Conservation (phyloP, 2,329 filamentous ascomycete species). For the Akanthomyces muscarius region DNA sequence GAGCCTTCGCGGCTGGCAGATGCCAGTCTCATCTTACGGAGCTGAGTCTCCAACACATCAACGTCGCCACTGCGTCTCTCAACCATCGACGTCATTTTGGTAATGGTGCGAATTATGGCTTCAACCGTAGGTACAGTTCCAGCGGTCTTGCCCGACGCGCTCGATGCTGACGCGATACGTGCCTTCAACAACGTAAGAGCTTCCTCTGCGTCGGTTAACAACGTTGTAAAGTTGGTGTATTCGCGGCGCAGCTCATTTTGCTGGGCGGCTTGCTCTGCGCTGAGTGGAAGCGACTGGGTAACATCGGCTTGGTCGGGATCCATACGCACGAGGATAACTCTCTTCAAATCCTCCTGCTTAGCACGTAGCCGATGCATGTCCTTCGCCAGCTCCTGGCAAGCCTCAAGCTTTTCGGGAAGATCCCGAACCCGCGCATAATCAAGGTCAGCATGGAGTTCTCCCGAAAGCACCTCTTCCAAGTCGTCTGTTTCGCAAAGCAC, state of each 20-base stretch:
- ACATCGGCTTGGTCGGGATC: slow-evolving; percentile 65
- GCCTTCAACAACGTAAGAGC: slow-evolving; percentile 74
- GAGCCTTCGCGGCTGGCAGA: slow-evolving; percentile 42
- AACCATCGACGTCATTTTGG: slow-evolving; percentile 87
- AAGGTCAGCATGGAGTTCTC: slow-evolving; percentile 60
- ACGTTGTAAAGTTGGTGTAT: slow-evolving; percentile 69
- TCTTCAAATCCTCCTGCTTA: slow-evolving; percentile 74
- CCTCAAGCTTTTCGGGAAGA: slow-evolving; percentile 63
- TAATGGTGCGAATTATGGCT: slow-evolving; percentile 84
- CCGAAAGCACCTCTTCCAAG: slow-evolving; percentile 60
- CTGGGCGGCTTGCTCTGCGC: slow-evolving; percentile 75
- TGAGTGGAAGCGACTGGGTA: slow-evolving; percentile 68
- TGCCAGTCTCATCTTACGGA: slow-evolving; percentile 65
- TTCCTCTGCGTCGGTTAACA: slow-evolving; percentile 76
- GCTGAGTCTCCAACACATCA: slow-evolving; percentile 81
- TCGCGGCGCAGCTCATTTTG: slow-evolving; percentile 77
- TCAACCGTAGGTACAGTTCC: slow-evolving; percentile 76
- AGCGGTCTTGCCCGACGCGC: slow-evolving; percentile 42
- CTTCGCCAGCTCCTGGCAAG: slow-evolving; percentile 62
- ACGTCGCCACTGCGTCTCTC: slow-evolving; percentile 89
- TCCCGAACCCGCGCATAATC: slow-evolving; percentile 65
- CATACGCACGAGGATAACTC: slow-evolving; percentile 64
- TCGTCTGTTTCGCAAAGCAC: slow-evolving; percentile 71
- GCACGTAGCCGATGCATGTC: slow-evolving; percentile 69
- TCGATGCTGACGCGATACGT: slow-evolving; percentile 60